Evolutionary conservation across 805 yeast species (phyloP), one percentile per base, ranked within the genome.

Genomic region (Yamadazyma endophytica): DNA sequence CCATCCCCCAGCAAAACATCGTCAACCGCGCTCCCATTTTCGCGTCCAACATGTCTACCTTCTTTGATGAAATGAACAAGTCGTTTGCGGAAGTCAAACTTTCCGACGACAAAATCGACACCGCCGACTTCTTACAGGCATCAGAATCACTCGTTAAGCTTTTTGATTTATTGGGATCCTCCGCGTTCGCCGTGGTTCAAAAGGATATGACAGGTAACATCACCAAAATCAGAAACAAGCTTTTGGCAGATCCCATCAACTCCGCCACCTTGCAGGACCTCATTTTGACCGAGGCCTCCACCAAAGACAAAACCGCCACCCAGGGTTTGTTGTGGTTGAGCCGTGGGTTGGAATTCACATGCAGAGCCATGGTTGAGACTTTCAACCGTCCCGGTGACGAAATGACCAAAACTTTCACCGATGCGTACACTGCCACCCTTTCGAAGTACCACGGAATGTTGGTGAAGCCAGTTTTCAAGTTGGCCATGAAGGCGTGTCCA

Each of bases 401-500:
- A 61, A 68, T 87, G 54, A 65, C 82, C 34, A 75, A 70, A 51
- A 77, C 94, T 19, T 87, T 87, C 69, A 84, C 88, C 32, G 82
- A 79, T 47, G 83, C 95, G n/a, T 87, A 87, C 65, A 52, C 70
- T 40, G 82, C 81, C 62, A 87, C 96, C 4, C 72, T 87, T 54
- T 72, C 82, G 37, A 78, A 87, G 58, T 80, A 77, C 62, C 96
- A 87, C 64, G 79, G 81, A 32, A 75, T 87, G 73, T 66, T 87
- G 49, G 70, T 87, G 40, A 82, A 81, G 52, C 95, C 95, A 17
- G 77, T 88, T 32, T 87, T 87, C 75, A 85, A 85, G 63, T 70
- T 88, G 55, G 96, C 96, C 29, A 88, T 87, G 96, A 84, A 83
- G 59, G 94, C 95, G 2, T 85, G 95, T 59, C 96, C 96, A 9